Evolutionary conservation across 2,329 filamentous ascomycete species (phyloP).

Genomic region (Fusarium goolgardi): DNA sequence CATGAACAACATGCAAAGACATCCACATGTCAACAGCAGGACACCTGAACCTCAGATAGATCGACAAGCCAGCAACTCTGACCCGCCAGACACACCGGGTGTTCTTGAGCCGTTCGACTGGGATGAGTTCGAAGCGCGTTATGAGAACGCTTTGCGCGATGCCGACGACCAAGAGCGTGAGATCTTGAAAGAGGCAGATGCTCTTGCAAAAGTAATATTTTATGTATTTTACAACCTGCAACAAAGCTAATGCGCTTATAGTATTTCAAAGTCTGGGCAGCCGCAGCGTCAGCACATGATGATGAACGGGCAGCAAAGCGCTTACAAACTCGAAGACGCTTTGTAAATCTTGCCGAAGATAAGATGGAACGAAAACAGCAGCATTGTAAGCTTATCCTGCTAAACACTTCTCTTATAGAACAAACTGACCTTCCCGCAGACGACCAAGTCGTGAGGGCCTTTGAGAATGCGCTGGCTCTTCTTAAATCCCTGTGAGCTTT

Average conservation of each 20-base stretch:
- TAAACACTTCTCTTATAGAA: neutral
- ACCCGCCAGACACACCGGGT: slow-evolving; percentile 63
- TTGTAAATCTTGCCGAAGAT: slow-evolving; percentile 79
- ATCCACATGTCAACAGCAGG: slow-evolving; percentile 41
- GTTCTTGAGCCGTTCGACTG: slow-evolving; percentile 75
- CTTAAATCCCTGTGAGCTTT: slow-evolving; percentile 54
- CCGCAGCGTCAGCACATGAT: slow-evolving; percentile 77
- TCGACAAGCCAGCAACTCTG: slow-evolving; percentile 48
- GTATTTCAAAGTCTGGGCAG: slow-evolving; percentile 85
- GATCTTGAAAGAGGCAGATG: slow-evolving; percentile 74
- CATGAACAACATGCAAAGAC: slow-evolving; percentile 41
- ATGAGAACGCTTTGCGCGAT: slow-evolving; percentile 72
- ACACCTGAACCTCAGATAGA: slow-evolving; percentile 56
- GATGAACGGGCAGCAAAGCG: slow-evolving; percentile 81
- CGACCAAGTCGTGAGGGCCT: slow-evolving; percentile 69
- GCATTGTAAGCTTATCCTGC: slow-evolving; percentile 72
- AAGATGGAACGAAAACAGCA: slow-evolving; percentile 78
- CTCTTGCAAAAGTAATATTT: slow-evolving; percentile 69
- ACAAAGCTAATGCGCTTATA: slow-evolving; percentile 51
- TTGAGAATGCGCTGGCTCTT: slow-evolving; percentile 70
- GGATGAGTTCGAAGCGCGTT: slow-evolving; percentile 78
- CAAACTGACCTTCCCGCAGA: slow-evolving; percentile 47
- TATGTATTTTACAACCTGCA: neutral
- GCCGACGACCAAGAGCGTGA: slow-evolving; percentile 72
- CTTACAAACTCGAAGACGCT: slow-evolving; percentile 80